phyloP scores from a whole-genome alignment of 2,329 filamentous ascomycete species.

The Davidsoniella virescens region DNA sequence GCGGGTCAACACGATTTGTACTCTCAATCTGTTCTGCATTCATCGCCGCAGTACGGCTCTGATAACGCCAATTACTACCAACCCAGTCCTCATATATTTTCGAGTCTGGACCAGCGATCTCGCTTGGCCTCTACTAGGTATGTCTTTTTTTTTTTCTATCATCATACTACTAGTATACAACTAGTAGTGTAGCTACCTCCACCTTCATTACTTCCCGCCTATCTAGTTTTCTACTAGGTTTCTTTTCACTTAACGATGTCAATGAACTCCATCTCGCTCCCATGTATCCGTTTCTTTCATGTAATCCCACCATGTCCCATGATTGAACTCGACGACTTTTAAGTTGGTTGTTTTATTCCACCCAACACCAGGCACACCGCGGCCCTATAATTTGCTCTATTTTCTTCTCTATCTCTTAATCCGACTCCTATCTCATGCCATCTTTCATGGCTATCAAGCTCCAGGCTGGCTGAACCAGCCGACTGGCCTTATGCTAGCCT shows the following conservation, averaged over 20 bases:
- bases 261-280: too few species aligned
- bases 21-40: constrained; percentile 31
- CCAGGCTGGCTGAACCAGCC: too few species aligned
- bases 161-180: too few species aligned
- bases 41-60: constrained; percentile 29
- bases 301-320: too few species aligned
- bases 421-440: neutral
- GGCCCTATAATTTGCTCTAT: too few species aligned
- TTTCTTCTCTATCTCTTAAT: neutral
- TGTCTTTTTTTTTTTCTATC: constrained; percentile 15
- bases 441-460: neutral
- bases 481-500: too few species aligned
- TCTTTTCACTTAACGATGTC: too few species aligned
- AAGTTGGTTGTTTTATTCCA: neutral
- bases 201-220: too few species aligned
- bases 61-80: constrained; percentile 35
- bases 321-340: too few species aligned
- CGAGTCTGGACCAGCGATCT: constrained; percentile 35
- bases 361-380: neutral
- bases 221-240: too few species aligned
- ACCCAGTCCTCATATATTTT: constrained; percentile 29
- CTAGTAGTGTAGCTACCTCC: too few species aligned
- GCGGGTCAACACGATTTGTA: constrained; percentile 29
- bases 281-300: too few species aligned
- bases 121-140: constrained; percentile 37